These are phyloP conservation scores for Penicillium hordei DNA, from an alignment of 2,329 filamentous ascomycete genomes.

Conservation along the genomic window DNA sequence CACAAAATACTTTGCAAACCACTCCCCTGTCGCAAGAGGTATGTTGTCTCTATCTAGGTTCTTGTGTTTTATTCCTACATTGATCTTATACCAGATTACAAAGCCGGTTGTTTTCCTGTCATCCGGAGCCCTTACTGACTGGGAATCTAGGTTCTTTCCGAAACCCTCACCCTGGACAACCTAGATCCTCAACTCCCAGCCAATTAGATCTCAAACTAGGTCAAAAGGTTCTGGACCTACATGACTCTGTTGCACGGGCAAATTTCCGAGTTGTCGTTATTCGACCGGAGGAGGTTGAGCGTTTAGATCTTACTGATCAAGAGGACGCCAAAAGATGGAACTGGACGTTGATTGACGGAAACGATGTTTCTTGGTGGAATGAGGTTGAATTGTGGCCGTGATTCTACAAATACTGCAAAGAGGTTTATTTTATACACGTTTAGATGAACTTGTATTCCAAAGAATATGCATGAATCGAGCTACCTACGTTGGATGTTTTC, in stretches of 20 bases:
- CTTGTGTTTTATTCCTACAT: background rate
- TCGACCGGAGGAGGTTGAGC: slow-evolving; percentile 74
- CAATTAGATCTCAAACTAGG: slow-evolving; percentile 51
- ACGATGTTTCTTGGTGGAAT: slow-evolving; percentile 58
- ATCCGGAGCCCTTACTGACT: slow-evolving; percentile 1
- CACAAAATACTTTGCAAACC: slow-evolving; percentile 85
- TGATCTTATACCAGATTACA: background rate
- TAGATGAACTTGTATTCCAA: background rate
- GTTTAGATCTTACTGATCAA: slow-evolving; percentile 68
- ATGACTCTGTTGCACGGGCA: slow-evolving; percentile 66
- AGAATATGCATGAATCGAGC: background rate
- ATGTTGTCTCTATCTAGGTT: slow-evolving; percentile 19
- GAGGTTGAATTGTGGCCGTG: slow-evolving; percentile 67
- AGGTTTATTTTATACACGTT: too few relatives aligned
- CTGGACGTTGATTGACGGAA: slow-evolving; percentile 59
- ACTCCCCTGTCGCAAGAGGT: slow-evolving; percentile 77
- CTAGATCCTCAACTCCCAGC: slow-evolving; percentile 53
- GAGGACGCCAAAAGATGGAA: slow-evolving; percentile 63
- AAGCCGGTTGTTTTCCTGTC: too few relatives aligned
- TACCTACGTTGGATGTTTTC: background rate
- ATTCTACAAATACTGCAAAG: slow-evolving; percentile 9
- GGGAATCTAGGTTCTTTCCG: slow-evolving; percentile 62
- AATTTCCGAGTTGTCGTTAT: slow-evolving; percentile 90
- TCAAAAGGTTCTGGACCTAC: slow-evolving; percentile 67
- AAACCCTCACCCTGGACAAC: slow-evolving; percentile 67